A percentile compares a stretch with the other conserved stretches of the same genome.
These are phyloP conservation scores for Calvatia gigantea DNA, from an alignment of 768 basidiomycete species.

Conservation along the genomic window DNA sequence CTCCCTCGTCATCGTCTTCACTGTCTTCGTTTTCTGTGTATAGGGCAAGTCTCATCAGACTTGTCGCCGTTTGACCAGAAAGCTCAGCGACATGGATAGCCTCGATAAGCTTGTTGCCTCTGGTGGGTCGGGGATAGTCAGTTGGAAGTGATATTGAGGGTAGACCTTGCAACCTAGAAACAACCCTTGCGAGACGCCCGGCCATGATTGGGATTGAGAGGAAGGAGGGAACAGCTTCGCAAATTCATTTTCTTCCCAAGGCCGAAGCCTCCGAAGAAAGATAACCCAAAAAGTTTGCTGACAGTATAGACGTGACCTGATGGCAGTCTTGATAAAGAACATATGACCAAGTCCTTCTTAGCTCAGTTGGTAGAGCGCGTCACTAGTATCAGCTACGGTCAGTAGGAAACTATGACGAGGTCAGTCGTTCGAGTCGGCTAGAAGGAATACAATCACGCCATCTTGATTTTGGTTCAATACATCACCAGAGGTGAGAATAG, in stretches of 20 bases:
- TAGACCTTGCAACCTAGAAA: slow-evolving; percentile 69
- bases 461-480: no score
- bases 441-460: no score
- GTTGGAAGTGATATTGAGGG: slow-evolving; percentile 93
- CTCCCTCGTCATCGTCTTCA: slow-evolving; percentile 45
- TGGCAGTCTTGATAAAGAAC: no score
- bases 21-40: slow-evolving; percentile 55
- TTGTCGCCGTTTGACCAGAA: slow-evolving; percentile 69
- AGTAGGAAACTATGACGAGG: no score
- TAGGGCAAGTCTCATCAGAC: slow-evolving; percentile 78
- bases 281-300: slow-evolving; percentile 14
- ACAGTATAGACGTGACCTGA: no score
- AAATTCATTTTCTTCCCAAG: not conserved
- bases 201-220: slow-evolving; percentile 28
- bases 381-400: no score
- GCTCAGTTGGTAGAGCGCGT: slow-evolving; percentile 52
- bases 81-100: slow-evolving; percentile 73
- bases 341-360: slow-evolving; percentile 25
- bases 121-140: slow-evolving; percentile 86
- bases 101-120: slow-evolving; percentile 76
- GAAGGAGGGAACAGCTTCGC: not conserved
- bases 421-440: slow-evolving; percentile 35
- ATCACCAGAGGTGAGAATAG: not conserved
- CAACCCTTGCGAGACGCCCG: slow-evolving; percentile 51
- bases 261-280: slow-evolving; percentile 1